Evolutionary conservation across 2,329 filamentous ascomycete species (phyloP).

Genomic region (Diaporthe longicolla): DNA sequence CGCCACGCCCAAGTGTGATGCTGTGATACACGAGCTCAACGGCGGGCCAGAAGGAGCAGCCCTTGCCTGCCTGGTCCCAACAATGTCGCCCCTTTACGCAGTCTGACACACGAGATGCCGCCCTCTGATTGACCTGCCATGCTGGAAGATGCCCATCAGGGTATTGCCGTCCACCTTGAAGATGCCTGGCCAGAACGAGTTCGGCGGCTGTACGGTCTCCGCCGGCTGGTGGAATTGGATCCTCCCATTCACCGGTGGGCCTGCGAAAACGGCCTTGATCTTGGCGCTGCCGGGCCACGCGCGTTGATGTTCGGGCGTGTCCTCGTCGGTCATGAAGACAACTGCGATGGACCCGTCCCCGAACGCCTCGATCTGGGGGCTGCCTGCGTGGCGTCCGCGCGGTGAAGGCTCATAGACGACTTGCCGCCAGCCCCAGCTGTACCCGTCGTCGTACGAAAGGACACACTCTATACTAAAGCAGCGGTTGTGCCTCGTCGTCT

Average conservation of each 20-base stretch:
- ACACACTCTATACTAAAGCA: slow-evolving; percentile 60
- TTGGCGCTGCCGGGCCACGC: slow-evolving; percentile 57
- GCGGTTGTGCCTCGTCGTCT: slow-evolving; percentile 57
- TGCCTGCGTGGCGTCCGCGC: slow-evolving; percentile 55
- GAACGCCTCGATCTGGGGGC: slow-evolving; percentile 60
- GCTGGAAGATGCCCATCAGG: slow-evolving; percentile 38
- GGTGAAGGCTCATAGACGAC: slow-evolving; percentile 55
- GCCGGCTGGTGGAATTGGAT: slow-evolving; percentile 40
- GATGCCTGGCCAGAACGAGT: slow-evolving; percentile 40
- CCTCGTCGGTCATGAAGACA: slow-evolving; percentile 64
- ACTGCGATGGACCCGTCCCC: slow-evolving; percentile 56
- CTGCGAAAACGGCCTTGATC: slow-evolving; percentile 56
- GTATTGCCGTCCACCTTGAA: slow-evolving; percentile 36
- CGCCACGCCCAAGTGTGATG: neutral
- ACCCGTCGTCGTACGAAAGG: slow-evolving; percentile 60
- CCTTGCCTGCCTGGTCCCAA: neutral
- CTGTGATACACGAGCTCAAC: neutral
- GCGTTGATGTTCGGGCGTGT: slow-evolving; percentile 47
- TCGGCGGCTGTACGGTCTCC: slow-evolving; percentile 11
- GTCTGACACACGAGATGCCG: slow-evolving; percentile 31
- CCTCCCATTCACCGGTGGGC: slow-evolving; percentile 35
- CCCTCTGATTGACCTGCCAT: slow-evolving; percentile 31
- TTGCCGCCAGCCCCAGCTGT: slow-evolving; percentile 57
- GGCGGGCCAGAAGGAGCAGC: neutral
- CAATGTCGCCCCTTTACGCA: neutral